Conservation (phyloP, 345 rosid genomes). For the Jatropha curcas region DNA sequence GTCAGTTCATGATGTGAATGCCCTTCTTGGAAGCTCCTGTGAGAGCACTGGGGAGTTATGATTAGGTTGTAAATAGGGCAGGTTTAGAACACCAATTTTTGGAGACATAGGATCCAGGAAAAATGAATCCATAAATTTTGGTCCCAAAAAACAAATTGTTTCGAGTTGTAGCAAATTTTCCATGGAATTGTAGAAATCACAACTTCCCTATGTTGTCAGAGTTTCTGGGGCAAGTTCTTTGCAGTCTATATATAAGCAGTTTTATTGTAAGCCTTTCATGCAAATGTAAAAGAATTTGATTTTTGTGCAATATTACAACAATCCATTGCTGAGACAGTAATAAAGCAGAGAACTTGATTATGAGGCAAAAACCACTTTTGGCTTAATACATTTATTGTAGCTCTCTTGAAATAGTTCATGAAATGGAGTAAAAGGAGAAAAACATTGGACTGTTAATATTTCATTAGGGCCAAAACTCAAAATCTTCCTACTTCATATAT, state of each 20-base stretch:
- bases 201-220: neutral
- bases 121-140: slow-evolving; percentile 23
- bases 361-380: neutral
- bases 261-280: neutral
- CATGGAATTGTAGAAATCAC: slow-evolving; percentile 10
- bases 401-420: too few species aligned
- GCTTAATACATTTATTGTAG: too few species aligned
- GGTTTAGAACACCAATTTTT: slow-evolving; percentile 26
- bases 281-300: neutral
- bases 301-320: too few species aligned
- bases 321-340: too few species aligned
- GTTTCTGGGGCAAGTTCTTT: neutral
- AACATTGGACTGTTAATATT: too few species aligned
- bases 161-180: slow-evolving; percentile 11
- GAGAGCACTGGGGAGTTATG: slow-evolving; percentile 73
- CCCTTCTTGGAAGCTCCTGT: slow-evolving; percentile 80
- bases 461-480: neutral
- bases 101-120: slow-evolving; percentile 15
- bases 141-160: slow-evolving; percentile 20
- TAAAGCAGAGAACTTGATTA: neutral
- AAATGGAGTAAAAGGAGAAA: too few species aligned
- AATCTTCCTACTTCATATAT: too few species aligned
- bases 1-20: slow-evolving; percentile 59
- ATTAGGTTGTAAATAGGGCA: slow-evolving; percentile 17
- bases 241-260: slow-evolving; percentile 5